phyloP scores from a whole-genome alignment of 768 basidiomycete genomes.

The Mycena kentingensis region DNA sequence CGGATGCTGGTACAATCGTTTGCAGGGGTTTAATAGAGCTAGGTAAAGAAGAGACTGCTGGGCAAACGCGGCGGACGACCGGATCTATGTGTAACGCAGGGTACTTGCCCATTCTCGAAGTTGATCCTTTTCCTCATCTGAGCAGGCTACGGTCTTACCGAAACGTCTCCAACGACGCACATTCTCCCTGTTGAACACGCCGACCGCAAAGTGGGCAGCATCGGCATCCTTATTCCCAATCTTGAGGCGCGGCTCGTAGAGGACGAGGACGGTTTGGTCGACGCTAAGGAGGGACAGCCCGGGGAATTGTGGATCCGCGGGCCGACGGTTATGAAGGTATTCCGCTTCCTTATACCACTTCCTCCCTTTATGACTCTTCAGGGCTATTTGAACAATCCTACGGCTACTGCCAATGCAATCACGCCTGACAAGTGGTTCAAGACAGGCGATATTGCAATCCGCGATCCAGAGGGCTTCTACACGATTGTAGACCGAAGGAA shows the following conservation, averaged over 20 bases:
- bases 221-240: conserved; percentile 61
- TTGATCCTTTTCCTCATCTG: not conserved
- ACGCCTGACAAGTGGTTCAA: conserved; percentile 68
- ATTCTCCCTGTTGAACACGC: conserved; percentile 42
- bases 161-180: conserved; percentile 59
- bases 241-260: conserved; percentile 60
- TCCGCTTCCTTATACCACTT: not conserved
- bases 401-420: conserved; percentile 58
- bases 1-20: not conserved
- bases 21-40: conserved; percentile 15
- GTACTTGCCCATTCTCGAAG: conserved; percentile 7
- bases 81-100: conserved; percentile 24
- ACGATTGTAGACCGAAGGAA: conserved; percentile 61
- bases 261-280: conserved; percentile 45
- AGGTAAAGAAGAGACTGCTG: conserved; percentile 6
- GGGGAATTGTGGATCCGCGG: conserved; percentile 75
- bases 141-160: conserved; percentile 60
- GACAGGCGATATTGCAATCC: conserved; percentile 67
- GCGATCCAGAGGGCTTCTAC: conserved; percentile 61
- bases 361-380: conserved; percentile 19
- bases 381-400: conserved; percentile 64
- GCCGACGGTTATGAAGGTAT: conserved; percentile 64
- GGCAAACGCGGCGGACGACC: not conserved
- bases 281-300: conserved; percentile 42
- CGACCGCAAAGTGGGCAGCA: conserved; percentile 46